Evolutionary conservation across 2,329 filamentous ascomycete genomes (phyloP), one percentile per base, ranked within the genome.

Genomic region (Graphiopsis chlorocephala): DNA sequence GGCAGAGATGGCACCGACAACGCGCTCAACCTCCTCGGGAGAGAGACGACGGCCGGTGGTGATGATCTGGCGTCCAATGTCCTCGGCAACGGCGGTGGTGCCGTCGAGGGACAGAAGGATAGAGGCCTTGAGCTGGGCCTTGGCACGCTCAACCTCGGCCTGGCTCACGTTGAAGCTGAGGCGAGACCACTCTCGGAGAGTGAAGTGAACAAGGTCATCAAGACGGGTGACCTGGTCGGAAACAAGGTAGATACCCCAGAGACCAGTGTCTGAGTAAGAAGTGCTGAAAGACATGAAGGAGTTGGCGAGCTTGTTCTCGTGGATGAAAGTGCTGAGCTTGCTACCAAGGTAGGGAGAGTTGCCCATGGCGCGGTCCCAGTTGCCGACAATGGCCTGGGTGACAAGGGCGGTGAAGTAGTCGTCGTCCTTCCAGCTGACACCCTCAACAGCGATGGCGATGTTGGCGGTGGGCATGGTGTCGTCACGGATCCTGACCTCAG

Each of bases 271-370:
- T 78, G 93, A 98, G 84, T 99, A 99, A 86, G 92, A 97, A 72
- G 95, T 99, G 71, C 93, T 97, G 85, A 99, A 99, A 85, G 92
- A 96, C 96, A 99, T 99, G 87, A 97, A 99, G 88, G 93, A 97
- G 85, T 97, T 99, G 81, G 95, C 95, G 68, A 99, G 87, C 80
- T 93, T 90, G 83, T 98, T 88, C 82, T 96, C 89, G 86, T 96
- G 91, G 72, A 99, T 90, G 76, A 95, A 92, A 71, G 90, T 89
- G 85, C 92, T 97, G 75, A 99, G 92, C 87, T 96, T 97, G 91
- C 93, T 97, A 75, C 96, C 95, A 77, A 97, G 90, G 85, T 97
- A 95, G 71, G 93, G 90, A 66, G 95, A 95, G 81, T 95, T 97
- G 77, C 96, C 95, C 88, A 98, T 94, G 73, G 95, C 91, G 83